Conservation (phyloP, 2,329 filamentous ascomycete genomes). For the Hymenoscyphus albidus region DNA sequence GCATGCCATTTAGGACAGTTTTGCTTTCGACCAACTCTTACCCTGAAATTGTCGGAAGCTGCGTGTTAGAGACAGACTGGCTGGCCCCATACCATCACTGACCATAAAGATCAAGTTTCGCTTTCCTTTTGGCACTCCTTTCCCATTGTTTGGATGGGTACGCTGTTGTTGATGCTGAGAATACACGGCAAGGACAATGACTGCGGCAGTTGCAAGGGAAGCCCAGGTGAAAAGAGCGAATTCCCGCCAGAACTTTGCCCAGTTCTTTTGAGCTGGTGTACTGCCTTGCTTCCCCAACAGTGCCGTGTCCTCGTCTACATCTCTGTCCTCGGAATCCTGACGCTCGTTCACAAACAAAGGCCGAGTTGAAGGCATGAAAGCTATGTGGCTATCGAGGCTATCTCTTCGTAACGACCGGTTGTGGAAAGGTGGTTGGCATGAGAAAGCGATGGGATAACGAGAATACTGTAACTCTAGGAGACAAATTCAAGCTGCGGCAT, state of each 20-base stretch:
- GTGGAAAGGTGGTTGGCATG: background rate
- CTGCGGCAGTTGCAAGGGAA: constrained; percentile 69
- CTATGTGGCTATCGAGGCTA: background rate
- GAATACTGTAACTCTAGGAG: background rate
- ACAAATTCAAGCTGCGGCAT: background rate
- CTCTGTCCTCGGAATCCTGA: constrained; percentile 51
- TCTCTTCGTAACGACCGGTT: background rate
- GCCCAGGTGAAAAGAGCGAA: constrained; percentile 78
- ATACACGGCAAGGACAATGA: constrained; percentile 77
- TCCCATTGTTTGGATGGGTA: constrained; percentile 15
- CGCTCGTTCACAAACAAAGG: constrained; percentile 34
- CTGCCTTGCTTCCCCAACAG: constrained; percentile 34
- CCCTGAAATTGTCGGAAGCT: constrained; percentile 76
- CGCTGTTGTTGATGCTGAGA: constrained; percentile 61
- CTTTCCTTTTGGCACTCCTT: constrained; percentile 55
- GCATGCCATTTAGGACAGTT: background rate
- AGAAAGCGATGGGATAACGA: background rate
- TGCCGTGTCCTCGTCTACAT: constrained; percentile 43
- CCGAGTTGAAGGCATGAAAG: constrained; percentile 25
- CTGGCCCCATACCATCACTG: constrained; percentile 96
- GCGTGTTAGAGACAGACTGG: constrained; percentile 80
- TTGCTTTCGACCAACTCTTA: background rate
- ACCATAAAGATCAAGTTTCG: constrained; percentile 98
- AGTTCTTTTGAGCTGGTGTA: constrained; percentile 28
- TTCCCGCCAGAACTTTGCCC: constrained; percentile 65